Conservation (phyloP, 805 yeast genomes). For the Suhomyces emberorum region DNA sequence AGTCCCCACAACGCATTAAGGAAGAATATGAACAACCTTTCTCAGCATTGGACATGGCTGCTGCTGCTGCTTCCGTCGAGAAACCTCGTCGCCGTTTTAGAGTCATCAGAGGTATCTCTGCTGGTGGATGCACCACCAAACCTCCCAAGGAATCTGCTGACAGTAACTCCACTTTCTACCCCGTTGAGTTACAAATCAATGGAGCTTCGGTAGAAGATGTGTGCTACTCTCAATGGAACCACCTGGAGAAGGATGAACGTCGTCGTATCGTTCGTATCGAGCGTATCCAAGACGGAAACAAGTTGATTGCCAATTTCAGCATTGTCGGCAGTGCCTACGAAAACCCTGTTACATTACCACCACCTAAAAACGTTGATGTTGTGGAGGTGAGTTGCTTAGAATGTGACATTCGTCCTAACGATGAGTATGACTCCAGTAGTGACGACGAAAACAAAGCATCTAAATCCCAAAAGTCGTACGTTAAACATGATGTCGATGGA, state of each 20-base stretch:
- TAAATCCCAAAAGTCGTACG: conserved; percentile 6
- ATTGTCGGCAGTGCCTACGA: conserved; percentile 52
- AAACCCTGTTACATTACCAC: conserved; percentile 38
- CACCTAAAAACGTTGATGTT: conserved; percentile 37
- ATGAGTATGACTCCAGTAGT: conserved; percentile 23
- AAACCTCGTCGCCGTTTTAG: conserved; percentile 27
- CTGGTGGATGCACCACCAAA: conserved; percentile 55
- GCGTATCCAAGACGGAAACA: conserved; percentile 47
- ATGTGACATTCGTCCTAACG: conserved; percentile 31
- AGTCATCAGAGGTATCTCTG: conserved; percentile 54
- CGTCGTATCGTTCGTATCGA: conserved; percentile 59
- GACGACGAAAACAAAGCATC: conserved; percentile 20
- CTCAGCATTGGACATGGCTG: conserved; percentile 2
- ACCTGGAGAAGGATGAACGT: conserved; percentile 44
- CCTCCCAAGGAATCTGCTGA: conserved; percentile 46
- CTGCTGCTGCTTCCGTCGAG: conserved; percentile 1
- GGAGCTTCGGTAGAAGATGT: conserved; percentile 47
- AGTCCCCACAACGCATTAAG: neutral
- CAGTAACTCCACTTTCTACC: conserved; percentile 30
- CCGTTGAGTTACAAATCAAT: conserved; percentile 46
- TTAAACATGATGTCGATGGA: conserved; percentile 19
- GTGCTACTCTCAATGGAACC: conserved; percentile 51
- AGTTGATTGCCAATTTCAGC: conserved; percentile 46
- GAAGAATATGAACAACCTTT: neutral
- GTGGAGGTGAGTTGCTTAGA: conserved; percentile 61